phyloP scores from a whole-genome alignment of 2,329 filamentous ascomycete species.

The Verticillium albo-atrum region DNA sequence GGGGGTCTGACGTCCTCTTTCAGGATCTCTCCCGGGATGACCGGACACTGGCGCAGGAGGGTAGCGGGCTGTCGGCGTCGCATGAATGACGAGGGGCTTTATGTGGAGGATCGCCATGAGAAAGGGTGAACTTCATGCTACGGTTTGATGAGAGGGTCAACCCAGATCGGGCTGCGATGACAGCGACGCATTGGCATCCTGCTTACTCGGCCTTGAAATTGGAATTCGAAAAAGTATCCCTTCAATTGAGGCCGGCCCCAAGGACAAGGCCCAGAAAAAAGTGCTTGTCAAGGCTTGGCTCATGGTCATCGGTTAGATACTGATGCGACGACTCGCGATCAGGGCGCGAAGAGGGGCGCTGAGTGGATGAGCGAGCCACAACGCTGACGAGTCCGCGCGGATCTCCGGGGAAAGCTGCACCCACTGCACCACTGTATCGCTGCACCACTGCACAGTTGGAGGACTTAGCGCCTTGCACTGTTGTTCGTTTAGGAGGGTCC shows the following conservation, averaged over 20 bases:
- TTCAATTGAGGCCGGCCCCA: neutral
- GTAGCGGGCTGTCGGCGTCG: neutral
- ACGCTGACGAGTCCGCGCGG: slow-evolving; percentile 3
- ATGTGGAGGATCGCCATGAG: neutral
- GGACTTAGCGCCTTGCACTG: neutral
- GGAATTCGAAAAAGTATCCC: no score
- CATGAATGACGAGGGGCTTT: neutral
- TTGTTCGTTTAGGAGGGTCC: neutral
- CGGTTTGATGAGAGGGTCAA: neutral
- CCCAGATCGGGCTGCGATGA: no score
- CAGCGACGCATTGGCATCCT: no score
- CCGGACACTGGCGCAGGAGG: neutral
- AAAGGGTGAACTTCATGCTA: neutral
- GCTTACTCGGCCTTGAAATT: neutral
- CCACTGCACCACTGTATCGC: neutral
- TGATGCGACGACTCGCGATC: slow-evolving; percentile 2
- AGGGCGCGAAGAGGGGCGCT: neutral
- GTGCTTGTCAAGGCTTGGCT: neutral
- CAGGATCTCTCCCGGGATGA: neutral
- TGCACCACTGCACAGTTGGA: neutral
- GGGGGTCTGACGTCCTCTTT: neutral
- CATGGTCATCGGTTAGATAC: neutral
- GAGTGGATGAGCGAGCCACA: neutral
- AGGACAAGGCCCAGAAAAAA: neutral
- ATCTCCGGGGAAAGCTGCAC: slow-evolving; percentile 2